phyloP scores from a whole-genome alignment of 805 yeast species.

The Hanseniaspora lindneri region DNA sequence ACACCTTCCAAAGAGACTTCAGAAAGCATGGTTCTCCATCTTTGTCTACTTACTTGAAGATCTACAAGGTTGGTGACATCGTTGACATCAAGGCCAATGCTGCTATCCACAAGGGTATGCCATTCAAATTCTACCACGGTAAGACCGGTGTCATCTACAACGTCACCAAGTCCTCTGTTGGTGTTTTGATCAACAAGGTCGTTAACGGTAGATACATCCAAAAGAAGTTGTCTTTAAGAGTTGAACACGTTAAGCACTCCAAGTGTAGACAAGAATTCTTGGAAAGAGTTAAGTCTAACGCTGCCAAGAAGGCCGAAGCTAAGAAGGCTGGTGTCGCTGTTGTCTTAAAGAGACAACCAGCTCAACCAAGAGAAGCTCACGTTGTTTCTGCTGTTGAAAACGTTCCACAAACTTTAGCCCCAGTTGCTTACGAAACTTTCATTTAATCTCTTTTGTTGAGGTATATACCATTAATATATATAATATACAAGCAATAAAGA shows the following conservation, averaged over 20 bases:
- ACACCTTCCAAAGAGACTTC: slow-evolving; percentile 99
- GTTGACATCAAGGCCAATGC: slow-evolving; percentile 99
- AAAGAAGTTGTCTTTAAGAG: slow-evolving; percentile 96
- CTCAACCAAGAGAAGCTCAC: slow-evolving; percentile 89
- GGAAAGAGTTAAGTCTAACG: slow-evolving; percentile 95
- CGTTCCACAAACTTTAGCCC: slow-evolving; percentile 94
- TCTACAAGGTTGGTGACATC: slow-evolving; percentile 97
- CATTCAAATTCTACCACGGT: slow-evolving; percentile 99
- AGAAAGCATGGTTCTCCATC: slow-evolving; percentile 87
- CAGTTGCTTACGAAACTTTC: slow-evolving; percentile 99
- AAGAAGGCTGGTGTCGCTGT: slow-evolving; percentile 86
- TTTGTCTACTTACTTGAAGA: slow-evolving; percentile 92
- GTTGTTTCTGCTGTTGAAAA: slow-evolving; percentile 69
- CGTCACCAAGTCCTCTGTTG: slow-evolving; percentile 96
- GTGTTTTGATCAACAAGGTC: slow-evolving; percentile 95
- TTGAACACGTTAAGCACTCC: slow-evolving; percentile 98
- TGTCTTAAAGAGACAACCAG: slow-evolving; percentile 96
- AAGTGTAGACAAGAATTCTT: slow-evolving; percentile 98
- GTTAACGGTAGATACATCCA: slow-evolving; percentile 98
- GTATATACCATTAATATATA: slow-evolving; percentile 15
- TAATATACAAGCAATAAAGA: slow-evolving; percentile 12
- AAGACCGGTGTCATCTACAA: slow-evolving; percentile 98
- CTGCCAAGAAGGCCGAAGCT: slow-evolving; percentile 86
- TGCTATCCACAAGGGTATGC: slow-evolving; percentile 99
- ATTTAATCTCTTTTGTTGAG: slow-evolving; percentile 46